A percentile compares a stretch with the other conserved stretches of the same genome.
Conservation (phyloP, 1,139 yeast species). For the Yamadazyma atmosphaerica region DNA sequence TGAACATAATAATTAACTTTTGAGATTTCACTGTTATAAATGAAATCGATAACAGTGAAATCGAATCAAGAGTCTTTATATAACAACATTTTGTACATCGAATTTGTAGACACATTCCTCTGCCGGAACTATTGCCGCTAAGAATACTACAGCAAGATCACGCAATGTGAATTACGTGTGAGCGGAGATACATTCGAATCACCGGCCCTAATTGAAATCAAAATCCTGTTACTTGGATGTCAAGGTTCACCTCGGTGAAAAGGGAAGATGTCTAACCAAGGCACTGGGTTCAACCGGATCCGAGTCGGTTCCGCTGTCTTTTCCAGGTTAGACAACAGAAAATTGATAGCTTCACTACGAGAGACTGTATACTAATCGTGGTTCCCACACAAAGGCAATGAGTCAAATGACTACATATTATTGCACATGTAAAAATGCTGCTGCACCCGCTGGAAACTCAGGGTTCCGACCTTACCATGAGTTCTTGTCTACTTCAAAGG, state of each 20-base stretch:
- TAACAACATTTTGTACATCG: too few relatives aligned
- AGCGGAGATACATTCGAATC: neutral
- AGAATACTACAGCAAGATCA: too few relatives aligned
- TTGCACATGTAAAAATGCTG: constrained; percentile 2
- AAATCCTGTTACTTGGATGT: neutral
- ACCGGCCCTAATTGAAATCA: neutral
- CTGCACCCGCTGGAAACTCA: neutral
- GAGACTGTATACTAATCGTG: neutral
- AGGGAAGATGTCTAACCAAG: neutral
- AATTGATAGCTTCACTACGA: neutral
- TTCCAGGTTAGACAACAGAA: neutral
- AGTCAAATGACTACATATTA: constrained; percentile 1
- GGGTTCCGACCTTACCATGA: neutral
- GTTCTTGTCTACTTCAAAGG: too few relatives aligned
- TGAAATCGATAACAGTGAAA: too few relatives aligned
- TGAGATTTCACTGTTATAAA: too few relatives aligned
- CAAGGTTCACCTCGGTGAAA: neutral
- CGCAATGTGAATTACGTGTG: too few relatives aligned
- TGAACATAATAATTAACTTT: too few relatives aligned
- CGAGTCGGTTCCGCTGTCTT: neutral
- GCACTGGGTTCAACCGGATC: too few relatives aligned
- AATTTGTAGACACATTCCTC: too few relatives aligned
- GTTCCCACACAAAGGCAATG: neutral
- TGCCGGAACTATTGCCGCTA: too few relatives aligned
- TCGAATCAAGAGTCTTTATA: too few relatives aligned